Base-by-base conservation (phyloP, 805 yeast genomes). In the Scheffersomyces amazonensis region DNA sequence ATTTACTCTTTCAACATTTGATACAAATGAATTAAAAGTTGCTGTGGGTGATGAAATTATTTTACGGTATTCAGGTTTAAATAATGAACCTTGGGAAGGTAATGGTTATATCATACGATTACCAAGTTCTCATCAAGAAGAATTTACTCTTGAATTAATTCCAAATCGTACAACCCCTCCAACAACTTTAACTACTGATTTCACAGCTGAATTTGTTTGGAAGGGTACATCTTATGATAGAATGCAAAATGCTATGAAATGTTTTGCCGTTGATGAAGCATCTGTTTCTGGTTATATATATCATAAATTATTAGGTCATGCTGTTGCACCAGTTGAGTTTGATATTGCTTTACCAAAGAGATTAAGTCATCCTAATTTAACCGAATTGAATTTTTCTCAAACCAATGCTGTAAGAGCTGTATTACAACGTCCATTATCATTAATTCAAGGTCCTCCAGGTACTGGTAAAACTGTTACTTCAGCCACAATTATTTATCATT, bases 401-500 rank as follows among this genome's bases (percentile, higher is more conserved):
- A 74, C 75, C 2, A 77, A 75, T 50, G 96, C 97, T 0, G 88
- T 90, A 18, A 69, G 73, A 36, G 61, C 73, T 9, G 95, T 83
- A 0, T 59, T 88, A 41, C 75, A 75, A 50, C 70, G 79, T 47
- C 96, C 95, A 2, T 66, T 89, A 31, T 77, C 93, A 5, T 70
- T 88, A 47, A 87, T 88, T 44, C 96, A 90, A 59, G 97, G 97
- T 13, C 97, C 97, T 8, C 65, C 65, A 19, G 75, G 75, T 15
- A 90, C 97, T 0, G 97, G 97, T 57, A 90, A 90, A 56, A 90
- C 97, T 1, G 95, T 87, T 12, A 89, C 96, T 0, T 87, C 96
- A 0, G 91, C 96, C 2, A 82, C 95, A 0, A 86, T 90, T 41
- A 77, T 89, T 21, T 83, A 86, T 49, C 96, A 87, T 52, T 64